Evolutionary conservation across 1,139 yeast genomes (phyloP), one percentile per base, ranked within the genome.

Genomic region (Trichomonascaceae sp.): DNA sequence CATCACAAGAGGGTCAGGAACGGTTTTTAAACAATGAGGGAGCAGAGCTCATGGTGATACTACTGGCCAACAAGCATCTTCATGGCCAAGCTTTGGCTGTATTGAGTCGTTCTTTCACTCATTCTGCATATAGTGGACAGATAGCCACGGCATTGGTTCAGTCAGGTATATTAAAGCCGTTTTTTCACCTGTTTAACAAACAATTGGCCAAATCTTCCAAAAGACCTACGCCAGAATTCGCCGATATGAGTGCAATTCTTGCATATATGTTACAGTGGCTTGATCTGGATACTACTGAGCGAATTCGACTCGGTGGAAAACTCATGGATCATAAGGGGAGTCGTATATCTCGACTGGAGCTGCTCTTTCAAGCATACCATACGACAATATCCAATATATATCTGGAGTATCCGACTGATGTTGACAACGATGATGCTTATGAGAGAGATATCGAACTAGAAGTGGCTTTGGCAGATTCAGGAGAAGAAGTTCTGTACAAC

Each of bases 1-100:
- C 57, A 3, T 49, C 51, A n/a, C 46, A 19, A 5, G 15, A 41
- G 4, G 39, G 66, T 38, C 61, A 62, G 49, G 59, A 57, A 13
- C 52, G 52, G 36, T 66, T 70, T 49, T 50, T 65, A 4, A 63
- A 66, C 24, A 57, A 57, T 15, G 74, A 70, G 50, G 74, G 74
- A 5, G 57, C 66, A 12, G 72, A 69, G 44, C 59, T 70, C n/a
- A 58, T 67, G 60, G 52, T 66, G 13, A 57, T 65, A 12, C 46
- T 70, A 36, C 39, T 65, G 20, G 62, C 43, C 51, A 61, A 53
- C 50, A 53, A 27, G 15, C 60, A 61, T 59, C 47, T 64, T 36
- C 54, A 58, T 18, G 52, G 53, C 13, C 61, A 63, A 7, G 69
- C 70, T 1, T 50, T 63, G 19, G 58, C 56, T 19, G 62, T 65